Percentiles rank a stretch among this genome's conserved stretches.
Evolutionary conservation across 306 rosid species (phyloP).

Genomic region (Canavalia ensiformis): DNA sequence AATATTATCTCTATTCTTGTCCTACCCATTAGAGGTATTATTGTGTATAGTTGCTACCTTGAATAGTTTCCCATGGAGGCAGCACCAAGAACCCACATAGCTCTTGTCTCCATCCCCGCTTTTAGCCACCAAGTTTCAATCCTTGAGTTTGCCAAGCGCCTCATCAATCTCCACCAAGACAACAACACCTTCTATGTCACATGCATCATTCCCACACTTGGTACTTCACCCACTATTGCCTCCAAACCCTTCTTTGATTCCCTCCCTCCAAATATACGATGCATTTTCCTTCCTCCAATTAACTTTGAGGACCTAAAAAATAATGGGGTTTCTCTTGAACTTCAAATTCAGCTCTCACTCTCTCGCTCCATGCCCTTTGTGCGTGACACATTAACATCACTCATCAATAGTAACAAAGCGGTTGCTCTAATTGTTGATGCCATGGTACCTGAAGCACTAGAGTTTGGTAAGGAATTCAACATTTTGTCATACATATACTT

Average conservation of each 20-base stretch:
- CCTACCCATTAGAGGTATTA: no score
- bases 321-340: neutral
- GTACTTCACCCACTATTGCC: neutral
- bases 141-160: slow-evolving; percentile 53
- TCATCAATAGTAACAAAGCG: neutral
- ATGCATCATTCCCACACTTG: slow-evolving; percentile 53
- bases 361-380: slow-evolving; percentile 44
- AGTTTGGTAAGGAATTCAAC: slow-evolving; percentile 46
- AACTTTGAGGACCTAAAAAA: slow-evolving; percentile 33
- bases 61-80: slow-evolving; percentile 31
- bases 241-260: slow-evolving; percentile 33
- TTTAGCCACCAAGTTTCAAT: slow-evolving; percentile 49
- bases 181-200: slow-evolving; percentile 41
- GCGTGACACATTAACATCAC: slow-evolving; percentile 26
- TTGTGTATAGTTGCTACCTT: no score
- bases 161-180: slow-evolving; percentile 34
- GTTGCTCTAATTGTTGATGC: slow-evolving; percentile 52
- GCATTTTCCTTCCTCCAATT: slow-evolving; percentile 52
- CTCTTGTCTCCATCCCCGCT: slow-evolving; percentile 45
- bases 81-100: slow-evolving; percentile 47
- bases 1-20: no score
- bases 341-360: slow-evolving; percentile 31
- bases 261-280: slow-evolving; percentile 44
- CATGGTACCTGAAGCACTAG: slow-evolving; percentile 42
- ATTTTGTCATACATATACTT: slow-evolving; percentile 49